Conservation (phyloP, 1,284 basidiomycete genomes). For the Schizopora paradoxa region DNA sequence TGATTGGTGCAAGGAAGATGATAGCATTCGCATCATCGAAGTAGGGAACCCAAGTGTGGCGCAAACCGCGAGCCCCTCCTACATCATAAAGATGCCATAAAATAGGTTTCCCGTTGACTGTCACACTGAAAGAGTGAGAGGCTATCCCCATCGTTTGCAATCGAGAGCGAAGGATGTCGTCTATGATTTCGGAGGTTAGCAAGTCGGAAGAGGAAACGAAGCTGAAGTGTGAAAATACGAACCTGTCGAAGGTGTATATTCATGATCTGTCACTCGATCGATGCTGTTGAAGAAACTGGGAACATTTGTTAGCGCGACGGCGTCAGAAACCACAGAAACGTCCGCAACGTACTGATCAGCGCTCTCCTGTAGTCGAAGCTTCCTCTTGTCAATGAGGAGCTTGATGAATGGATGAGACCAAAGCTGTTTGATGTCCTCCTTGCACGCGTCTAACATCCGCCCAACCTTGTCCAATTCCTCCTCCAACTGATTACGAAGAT, state of each 20-base stretch:
- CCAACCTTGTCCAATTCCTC: conserved; percentile 58
- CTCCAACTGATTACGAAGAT: conserved; percentile 28
- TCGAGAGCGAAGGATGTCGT: conserved; percentile 78
- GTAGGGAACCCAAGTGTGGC: conserved; percentile 76
- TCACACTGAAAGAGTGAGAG: conserved; percentile 70
- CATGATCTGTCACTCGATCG: conserved; percentile 54
- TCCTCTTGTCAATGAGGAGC: conserved; percentile 58
- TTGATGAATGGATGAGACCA: conserved; percentile 68
- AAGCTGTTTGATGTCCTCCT: conserved; percentile 59
- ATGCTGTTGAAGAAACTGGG: conserved; percentile 70
- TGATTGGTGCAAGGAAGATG: conserved; percentile 82
- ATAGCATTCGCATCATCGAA: conserved; percentile 84
- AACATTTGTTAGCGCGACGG: conserved; percentile 18
- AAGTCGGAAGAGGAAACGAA: no score
- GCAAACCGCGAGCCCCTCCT: conserved; percentile 76
- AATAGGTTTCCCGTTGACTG: conserved; percentile 66
- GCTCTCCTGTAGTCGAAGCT: conserved; percentile 76
- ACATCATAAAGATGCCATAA: conserved; percentile 81
- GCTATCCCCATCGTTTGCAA: conserved; percentile 82
- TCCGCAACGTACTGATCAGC: conserved; percentile 64
- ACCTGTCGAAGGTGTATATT: conserved; percentile 73
- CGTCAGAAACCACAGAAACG: conserved; percentile 11
- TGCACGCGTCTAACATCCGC: conserved; percentile 47
- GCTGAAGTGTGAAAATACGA: conserved; percentile 12
- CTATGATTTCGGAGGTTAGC: conserved; percentile 33